Base-by-base conservation (phyloP, 176 grass and related monocot species). In the Cymbopogon citratus region DNA sequence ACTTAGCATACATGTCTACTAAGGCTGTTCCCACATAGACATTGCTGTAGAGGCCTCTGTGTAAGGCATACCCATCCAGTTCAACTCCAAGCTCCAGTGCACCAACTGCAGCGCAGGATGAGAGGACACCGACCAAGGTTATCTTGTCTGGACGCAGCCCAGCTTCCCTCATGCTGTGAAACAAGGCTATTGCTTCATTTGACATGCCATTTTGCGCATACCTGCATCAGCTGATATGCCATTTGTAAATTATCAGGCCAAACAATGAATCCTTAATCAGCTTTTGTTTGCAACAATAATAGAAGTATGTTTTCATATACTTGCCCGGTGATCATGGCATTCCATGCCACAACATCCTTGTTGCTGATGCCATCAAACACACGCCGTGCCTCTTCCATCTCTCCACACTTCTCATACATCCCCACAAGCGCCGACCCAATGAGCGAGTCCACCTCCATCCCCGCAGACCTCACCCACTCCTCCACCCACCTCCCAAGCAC, bases 1-100 rank as follows among this genome's bases (percentile, higher is more conserved):
- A 94, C 67, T 98, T 94, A 21, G 86, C 88, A 25, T 92, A 92
- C 95, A 98, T 94, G 76, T 98, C 95, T 10, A 94, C 89, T 63
- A 94, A 91, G 5, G 92, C 87, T 28, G 92, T 98, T 64, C 95
- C 95, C 2, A 98, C 86, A 9, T 91, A 92, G 56, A 94, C 90
- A 86, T 98, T 92, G 35, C 10, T 39, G 48, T 92, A 92, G 0
- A 98, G 85, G 4, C 84, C 92, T 26, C 75, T 84, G 5, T 29
- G 31, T 15, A 68, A 87, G 62, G 90, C 88, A 26, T 98, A 92
- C 71, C 29, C 6, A 31, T 98, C 87, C 41, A 98, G 28, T 75
- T 86, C 74, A 54, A 52, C 43, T 38, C 95, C 95, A 44, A 98
- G 81, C 66, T 94, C 88, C 62, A 98, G 66, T 44, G 92, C 95